phyloP scores from a whole-genome alignment of 768 basidiomycete genomes.

The Phlebiopsis gigantea region DNA sequence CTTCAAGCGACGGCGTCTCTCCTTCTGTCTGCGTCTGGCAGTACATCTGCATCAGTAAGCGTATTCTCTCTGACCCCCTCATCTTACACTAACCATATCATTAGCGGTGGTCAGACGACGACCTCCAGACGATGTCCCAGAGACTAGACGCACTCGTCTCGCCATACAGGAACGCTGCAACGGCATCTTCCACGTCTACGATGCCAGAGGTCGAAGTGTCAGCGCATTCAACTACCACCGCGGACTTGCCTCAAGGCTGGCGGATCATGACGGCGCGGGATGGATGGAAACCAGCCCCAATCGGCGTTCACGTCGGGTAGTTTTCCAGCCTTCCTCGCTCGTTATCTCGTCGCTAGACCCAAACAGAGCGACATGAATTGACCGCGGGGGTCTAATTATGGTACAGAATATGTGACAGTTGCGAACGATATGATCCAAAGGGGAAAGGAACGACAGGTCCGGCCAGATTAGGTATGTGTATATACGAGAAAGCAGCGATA shows the following conservation, averaged over 20 bases:
- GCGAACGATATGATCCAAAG: neutral
- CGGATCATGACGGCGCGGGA: conserved; percentile 34
- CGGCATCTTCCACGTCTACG: neutral
- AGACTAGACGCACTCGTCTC: conserved; percentile 36
- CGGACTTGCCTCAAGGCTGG: conserved; percentile 45
- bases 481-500: neutral
- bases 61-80: too few relatives aligned
- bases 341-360: neutral
- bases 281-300: conserved; percentile 62
- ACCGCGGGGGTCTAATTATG: too few relatives aligned
- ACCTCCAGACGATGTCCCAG: conserved; percentile 50
- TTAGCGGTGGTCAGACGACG: conserved; percentile 46
- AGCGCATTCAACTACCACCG: neutral
- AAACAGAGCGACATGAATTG: neutral
- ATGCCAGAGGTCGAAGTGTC: neutral
- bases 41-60: neutral
- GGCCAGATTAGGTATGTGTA: neutral
- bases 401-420: neutral
- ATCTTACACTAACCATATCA: neutral
- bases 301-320: conserved; percentile 41
- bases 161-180: neutral
- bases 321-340: neutral
- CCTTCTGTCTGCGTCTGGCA: neutral
- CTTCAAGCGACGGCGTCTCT: conserved; percentile 18
- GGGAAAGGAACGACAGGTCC: neutral